A percentile compares a stretch with the other conserved stretches of the same genome.
These are phyloP conservation scores for Neonectria punicea DNA, from an alignment of 2,329 filamentous ascomycete genomes.

Conservation along the genomic window DNA sequence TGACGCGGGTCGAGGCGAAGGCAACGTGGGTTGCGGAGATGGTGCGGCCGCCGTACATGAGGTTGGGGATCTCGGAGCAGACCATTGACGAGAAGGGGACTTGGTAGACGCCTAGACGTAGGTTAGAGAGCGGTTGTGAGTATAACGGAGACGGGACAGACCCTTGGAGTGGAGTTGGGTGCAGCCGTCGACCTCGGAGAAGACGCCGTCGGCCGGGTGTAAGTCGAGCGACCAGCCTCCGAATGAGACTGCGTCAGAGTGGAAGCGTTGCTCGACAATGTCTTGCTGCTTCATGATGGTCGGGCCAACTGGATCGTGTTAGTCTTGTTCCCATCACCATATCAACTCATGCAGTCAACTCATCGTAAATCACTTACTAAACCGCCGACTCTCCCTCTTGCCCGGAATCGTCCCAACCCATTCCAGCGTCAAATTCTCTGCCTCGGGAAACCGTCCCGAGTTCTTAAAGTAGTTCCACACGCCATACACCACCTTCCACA, in stretches of 20 bases:
- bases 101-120: conserved; percentile 30
- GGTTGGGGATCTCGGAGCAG: conserved; percentile 39
- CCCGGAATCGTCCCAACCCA: conserved; percentile 42
- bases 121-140: background rate
- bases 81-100: conserved; percentile 42
- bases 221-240: conserved; percentile 43
- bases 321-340: background rate
- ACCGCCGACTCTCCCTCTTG: conserved; percentile 39
- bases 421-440: conserved; percentile 39
- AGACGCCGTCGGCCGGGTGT: conserved; percentile 41
- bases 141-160: background rate
- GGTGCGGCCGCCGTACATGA: conserved; percentile 40
- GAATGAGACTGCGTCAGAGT: conserved; percentile 36
- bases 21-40: conserved; percentile 40
- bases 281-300: conserved; percentile 41
- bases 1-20: conserved; percentile 40
- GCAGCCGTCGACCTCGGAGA: conserved; percentile 41
- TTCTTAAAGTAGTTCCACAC: conserved; percentile 43
- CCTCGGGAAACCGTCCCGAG: conserved; percentile 40
- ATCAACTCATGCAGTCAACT: too few species aligned
- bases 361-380: conserved; percentile 26
- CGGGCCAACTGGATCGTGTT: conserved; percentile 30
- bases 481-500: conserved; percentile 41
- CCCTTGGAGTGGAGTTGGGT: conserved; percentile 40
- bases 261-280: conserved; percentile 40